Conservation (phyloP, 768 basidiomycete genomes). For the Lyophyllum semitale region DNA sequence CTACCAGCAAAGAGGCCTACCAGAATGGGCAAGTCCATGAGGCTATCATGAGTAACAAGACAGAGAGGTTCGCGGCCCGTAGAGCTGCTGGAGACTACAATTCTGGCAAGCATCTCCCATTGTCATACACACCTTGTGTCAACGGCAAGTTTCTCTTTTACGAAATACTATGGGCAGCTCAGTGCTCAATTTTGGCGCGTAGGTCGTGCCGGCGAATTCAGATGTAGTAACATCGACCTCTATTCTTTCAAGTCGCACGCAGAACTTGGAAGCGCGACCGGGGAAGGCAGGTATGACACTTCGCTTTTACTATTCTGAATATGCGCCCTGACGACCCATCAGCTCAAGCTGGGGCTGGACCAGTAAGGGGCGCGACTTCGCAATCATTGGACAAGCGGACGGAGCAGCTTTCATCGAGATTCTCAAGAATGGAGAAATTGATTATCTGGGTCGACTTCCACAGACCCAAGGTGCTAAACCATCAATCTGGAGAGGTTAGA, state of each 20-base stretch:
- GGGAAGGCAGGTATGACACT: conserved; percentile 14
- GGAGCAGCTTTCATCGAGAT: conserved; percentile 7
- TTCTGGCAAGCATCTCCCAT: conserved; percentile 1
- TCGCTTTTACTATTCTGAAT: background rate
- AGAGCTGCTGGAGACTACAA: conserved; percentile 3
- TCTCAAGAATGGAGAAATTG: conserved; percentile 2
- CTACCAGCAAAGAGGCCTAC: background rate
- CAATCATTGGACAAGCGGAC: conserved; percentile 17
- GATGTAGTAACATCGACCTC: conserved; percentile 21
- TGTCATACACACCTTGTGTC: background rate
- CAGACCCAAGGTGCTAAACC: conserved; percentile 17
- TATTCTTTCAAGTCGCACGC: conserved; percentile 18
- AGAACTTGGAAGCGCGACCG: conserved; percentile 14
- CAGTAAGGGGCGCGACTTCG: conserved; percentile 15
- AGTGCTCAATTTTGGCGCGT: background rate
- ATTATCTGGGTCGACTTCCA: conserved; percentile 27
- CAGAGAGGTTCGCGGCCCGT: background rate
- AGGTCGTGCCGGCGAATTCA: conserved; percentile 13
- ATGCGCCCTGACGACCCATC: background rate
- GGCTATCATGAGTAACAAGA: conserved; percentile 1
- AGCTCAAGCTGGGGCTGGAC: conserved; percentile 19
- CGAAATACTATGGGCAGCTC: background rate
- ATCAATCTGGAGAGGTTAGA: conserved; percentile 20
- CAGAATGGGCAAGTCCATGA: conserved; percentile 4
- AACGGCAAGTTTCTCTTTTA: background rate